Evolutionary conservation across 805 yeast species (phyloP), one percentile per base, ranked within the genome.

Genomic region (Candida vartiovaarae): DNA sequence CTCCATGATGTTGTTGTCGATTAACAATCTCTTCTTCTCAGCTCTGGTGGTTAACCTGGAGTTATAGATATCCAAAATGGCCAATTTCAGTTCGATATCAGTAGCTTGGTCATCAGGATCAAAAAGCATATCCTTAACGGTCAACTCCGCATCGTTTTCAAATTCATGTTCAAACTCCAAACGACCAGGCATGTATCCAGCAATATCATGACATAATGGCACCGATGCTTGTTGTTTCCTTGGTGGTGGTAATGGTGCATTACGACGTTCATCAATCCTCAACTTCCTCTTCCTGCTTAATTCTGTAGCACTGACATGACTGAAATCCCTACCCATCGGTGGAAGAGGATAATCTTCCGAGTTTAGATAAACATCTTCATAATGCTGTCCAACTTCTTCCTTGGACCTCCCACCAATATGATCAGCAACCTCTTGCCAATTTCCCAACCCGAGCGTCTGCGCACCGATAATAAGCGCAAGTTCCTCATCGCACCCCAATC

Each of bases 401-500:
- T 86, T 88, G 9, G 88, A 78, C 48, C 98, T 65, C 34, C 90
- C 87, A 9, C 98, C 98, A 43, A 95, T 86, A 59, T 87, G 95
- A 59, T 93, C 98, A 8, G 96, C 84, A n/a, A 95, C 78, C 62
- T 93, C 99, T 57, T 87, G 95, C 99, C 99, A 93, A 61, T 90
- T 89, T 3, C 99, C 99, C 43, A 93, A 62, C 0, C 99, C 99
- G 37, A 78, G 74, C 8, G 86, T 82, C 63, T 93, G 96, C 36
- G 95, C 82, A 7, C 97, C 98, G 62, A 89, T 95, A 10, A 95
- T 76, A 46, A 93, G 68, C 30, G 87, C 71, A 44, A 90, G 60
- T 64, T 93, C 99, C 63, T 93, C 99, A 66, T 93, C 99, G 99
- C 99, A 32, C 99, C 99, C 98, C 99, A 93, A 44, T 83, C 90